These are phyloP conservation scores for Pestalotiopsis fici DNA, from an alignment of 2,329 filamentous ascomycete genomes.

Conservation along the genomic window DNA sequence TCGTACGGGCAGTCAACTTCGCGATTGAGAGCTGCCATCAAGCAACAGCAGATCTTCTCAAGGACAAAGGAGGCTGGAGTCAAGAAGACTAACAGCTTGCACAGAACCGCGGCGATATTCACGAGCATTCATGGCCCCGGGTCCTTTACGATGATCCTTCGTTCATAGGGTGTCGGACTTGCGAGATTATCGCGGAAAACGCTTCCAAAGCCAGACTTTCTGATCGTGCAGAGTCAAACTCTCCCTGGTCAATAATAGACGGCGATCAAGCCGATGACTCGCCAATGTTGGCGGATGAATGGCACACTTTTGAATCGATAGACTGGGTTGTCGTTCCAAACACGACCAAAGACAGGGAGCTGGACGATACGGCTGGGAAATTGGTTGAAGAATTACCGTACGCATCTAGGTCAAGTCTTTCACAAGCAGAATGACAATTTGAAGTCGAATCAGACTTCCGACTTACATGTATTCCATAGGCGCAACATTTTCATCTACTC, in stretches of 20 bases:
- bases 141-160: background rate
- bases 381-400: background rate
- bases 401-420: too few relatives aligned
- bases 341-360: background rate
- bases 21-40: background rate
- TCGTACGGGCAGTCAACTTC: background rate
- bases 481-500: too few relatives aligned
- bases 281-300: background rate
- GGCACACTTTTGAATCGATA: background rate
- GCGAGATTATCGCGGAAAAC: background rate
- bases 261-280: background rate
- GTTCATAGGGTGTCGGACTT: background rate
- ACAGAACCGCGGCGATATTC: background rate
- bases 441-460: too few relatives aligned
- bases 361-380: background rate
- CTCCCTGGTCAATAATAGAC: background rate
- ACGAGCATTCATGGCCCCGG: background rate
- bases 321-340: background rate
- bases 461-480: too few relatives aligned
- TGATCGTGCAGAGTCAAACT: background rate
- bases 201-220: too few relatives aligned
- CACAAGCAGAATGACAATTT: too few relatives aligned
- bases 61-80: background rate
- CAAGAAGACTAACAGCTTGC: background rate
- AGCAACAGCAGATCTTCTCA: background rate